Percentiles rank a stretch among this genome's conserved stretches.
Conservation (phyloP, 2,329 filamentous ascomycete species). For the Botrytis aclada region DNA sequence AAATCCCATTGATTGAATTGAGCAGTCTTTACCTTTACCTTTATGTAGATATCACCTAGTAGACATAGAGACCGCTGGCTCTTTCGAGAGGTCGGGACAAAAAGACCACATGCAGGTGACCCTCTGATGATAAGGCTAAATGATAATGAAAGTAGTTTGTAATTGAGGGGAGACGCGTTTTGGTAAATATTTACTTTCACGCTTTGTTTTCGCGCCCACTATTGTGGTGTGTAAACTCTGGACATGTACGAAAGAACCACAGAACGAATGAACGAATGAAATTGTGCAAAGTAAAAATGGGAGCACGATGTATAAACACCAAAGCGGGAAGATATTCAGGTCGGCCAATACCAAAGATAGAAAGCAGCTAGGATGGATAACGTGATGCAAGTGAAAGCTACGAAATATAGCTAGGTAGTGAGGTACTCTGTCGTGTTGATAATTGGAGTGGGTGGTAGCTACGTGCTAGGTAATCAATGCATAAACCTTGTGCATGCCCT, state of each 20-base stretch:
- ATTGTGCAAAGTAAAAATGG: background rate
- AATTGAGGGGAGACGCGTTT: conserved; percentile 15
- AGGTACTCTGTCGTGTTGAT: no score
- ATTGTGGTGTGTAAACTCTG: background rate
- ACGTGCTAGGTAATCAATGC: background rate
- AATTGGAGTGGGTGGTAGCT: no score
- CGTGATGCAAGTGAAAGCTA: conserved; percentile 9
- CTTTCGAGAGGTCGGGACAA: background rate
- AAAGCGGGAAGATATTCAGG: conserved; percentile 2
- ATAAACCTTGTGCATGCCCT: conserved; percentile 8
- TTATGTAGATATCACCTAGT: background rate
- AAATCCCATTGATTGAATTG: background rate
- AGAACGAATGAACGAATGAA: background rate
- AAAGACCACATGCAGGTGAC: background rate
- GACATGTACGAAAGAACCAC: background rate
- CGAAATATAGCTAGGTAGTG: background rate
- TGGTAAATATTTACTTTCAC: conserved; percentile 19
- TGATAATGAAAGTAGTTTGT: background rate
- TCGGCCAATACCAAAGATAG: background rate
- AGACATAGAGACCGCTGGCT: background rate
- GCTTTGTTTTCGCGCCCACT: conserved; percentile 7
- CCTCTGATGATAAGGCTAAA: background rate
- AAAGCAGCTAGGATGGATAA: background rate
- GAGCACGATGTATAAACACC: background rate
- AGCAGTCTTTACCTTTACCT: background rate